Evolutionary conservation across 2,329 filamentous ascomycete genomes (phyloP), one percentile per base, ranked within the genome.

Genomic region (Trichoderma guizhouense): DNA sequence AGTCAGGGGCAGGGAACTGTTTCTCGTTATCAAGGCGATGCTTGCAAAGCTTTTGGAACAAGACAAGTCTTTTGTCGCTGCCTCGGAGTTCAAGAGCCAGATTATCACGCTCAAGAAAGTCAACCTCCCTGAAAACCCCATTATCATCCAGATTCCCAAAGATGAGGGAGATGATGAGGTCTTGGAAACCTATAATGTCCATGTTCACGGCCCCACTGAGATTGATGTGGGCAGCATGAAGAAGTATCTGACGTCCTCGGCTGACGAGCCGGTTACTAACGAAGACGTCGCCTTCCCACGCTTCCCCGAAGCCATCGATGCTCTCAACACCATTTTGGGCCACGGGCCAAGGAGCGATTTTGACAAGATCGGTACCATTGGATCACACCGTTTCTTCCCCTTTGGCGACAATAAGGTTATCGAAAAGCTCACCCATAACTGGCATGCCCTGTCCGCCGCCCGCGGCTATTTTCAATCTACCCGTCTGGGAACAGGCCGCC

Each of bases 381-480:
- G 87, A 24, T 81, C 79, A 43, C 83, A 82, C 8, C 83, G 86
- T 1, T 86, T 86, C 74, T 89, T 89, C 73, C 82, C 86, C 0
- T 76, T 84, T 62, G 78, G 81, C 8, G 58, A 77, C 3, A 68
- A 74, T 1, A 73, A 76, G 1, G 80, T 82, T 26, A 74, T 73
- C 1, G 57, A 71, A 0, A 68, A 76, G 0, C 75, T 85, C 5
- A 76, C 76, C 7, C 53, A 70, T 6, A 78, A 80, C 0, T 76
- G 75, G 0, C 79, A 79, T 12, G 75, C 79, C 8, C 79, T 86
- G 24, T 58, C 80, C 8, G 82, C 86, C 34, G 79, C 86, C 1
- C 84, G 87, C 18, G 88, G 88, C 1, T 89, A 86, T 74, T 88
- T 88, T 71, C 86, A 88, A 75, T 88, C 86, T 36, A 82, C 85